These are phyloP conservation scores for Boletus subluridellus DNA, from an alignment of 1,284 basidiomycete genomes.

Conservation along the genomic window DNA sequence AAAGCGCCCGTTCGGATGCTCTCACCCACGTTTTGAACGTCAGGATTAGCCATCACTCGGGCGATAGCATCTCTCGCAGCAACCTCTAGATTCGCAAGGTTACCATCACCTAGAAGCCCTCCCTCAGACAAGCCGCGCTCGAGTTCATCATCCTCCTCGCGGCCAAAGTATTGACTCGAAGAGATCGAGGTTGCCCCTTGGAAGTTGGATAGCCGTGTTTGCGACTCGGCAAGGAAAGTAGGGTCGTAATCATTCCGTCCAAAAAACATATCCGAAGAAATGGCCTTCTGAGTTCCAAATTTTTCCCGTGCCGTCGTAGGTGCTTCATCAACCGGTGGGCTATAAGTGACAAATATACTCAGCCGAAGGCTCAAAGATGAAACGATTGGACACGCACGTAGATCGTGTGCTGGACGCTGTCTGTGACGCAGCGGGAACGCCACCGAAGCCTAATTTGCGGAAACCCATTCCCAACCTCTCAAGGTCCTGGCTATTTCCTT, in stretches of 20 bases:
- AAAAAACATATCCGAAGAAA: constrained; percentile 98
- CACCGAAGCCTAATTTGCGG: constrained; percentile 84
- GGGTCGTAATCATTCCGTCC: constrained; percentile 88
- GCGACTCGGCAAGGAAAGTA: constrained; percentile 68
- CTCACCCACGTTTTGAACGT: constrained; percentile 86
- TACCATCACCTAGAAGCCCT: constrained; percentile 62
- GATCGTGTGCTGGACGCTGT: constrained; percentile 45
- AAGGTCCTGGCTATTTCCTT: constrained; percentile 42
- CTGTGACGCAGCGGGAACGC: constrained; percentile 57
- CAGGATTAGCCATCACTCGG: constrained; percentile 81
- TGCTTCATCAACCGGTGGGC: constrained; percentile 53
- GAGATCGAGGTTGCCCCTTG: constrained; percentile 92
- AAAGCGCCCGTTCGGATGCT: constrained; percentile 79
- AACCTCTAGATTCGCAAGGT: constrained; percentile 69
- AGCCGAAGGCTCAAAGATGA: neutral
- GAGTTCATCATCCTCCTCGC: constrained; percentile 74
- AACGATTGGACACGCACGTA: constrained; percentile 39
- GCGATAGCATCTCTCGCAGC: constrained; percentile 79
- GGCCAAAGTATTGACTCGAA: constrained; percentile 92
- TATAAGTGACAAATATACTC: constrained; percentile 1
- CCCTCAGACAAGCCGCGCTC: constrained; percentile 46
- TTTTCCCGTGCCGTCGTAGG: constrained; percentile 84
- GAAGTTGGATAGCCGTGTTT: constrained; percentile 80
- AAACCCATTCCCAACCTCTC: constrained; percentile 77
- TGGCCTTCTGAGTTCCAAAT: constrained; percentile 90